Percentiles rank a stretch among this genome's conserved stretches.
Evolutionary conservation across 208 protist species (phyloP).

Genomic region (Acanthamoeba royreba): DNA sequence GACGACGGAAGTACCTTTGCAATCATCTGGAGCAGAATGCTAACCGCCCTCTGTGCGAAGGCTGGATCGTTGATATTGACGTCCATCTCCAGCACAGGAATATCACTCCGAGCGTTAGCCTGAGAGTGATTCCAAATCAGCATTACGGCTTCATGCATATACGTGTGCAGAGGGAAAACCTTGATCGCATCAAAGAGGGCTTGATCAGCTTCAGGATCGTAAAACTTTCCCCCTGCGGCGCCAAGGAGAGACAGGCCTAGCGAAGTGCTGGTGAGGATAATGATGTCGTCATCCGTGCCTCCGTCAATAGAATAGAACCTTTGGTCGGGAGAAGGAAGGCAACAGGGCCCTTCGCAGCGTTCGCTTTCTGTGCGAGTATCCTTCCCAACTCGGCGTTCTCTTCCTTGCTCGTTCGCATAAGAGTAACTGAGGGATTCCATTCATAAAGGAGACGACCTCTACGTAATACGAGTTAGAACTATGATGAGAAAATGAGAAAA

Average conservation of each 20-base stretch:
- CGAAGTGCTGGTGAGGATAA: no score
- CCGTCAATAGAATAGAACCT: no score
- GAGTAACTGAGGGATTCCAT: conserved; percentile 23
- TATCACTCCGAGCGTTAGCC: not conserved
- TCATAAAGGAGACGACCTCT: not conserved
- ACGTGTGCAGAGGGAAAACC: no score
- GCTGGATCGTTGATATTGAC: conserved; percentile 19
- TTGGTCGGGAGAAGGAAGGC: not conserved
- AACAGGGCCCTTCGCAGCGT: not conserved
- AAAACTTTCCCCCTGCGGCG: not conserved
- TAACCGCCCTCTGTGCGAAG: not conserved
- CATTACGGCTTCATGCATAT: no score
- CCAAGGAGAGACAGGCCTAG: not conserved
- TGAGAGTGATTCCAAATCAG: not conserved
- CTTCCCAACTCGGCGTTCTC: not conserved
- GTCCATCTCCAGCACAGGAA: not conserved
- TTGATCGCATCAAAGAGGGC: conserved; percentile 36
- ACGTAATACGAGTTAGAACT: not conserved
- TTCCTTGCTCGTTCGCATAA: not conserved
- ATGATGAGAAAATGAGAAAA: not conserved
- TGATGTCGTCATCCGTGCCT: no score
- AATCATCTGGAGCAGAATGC: not conserved
- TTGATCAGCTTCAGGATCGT: conserved; percentile 1
- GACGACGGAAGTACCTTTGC: not conserved
- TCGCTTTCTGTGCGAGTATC: conserved; percentile 31